These are phyloP conservation scores for Komagataella phaffii DNA, from an alignment of 805 yeast genomes.

Conservation along the genomic window DNA sequence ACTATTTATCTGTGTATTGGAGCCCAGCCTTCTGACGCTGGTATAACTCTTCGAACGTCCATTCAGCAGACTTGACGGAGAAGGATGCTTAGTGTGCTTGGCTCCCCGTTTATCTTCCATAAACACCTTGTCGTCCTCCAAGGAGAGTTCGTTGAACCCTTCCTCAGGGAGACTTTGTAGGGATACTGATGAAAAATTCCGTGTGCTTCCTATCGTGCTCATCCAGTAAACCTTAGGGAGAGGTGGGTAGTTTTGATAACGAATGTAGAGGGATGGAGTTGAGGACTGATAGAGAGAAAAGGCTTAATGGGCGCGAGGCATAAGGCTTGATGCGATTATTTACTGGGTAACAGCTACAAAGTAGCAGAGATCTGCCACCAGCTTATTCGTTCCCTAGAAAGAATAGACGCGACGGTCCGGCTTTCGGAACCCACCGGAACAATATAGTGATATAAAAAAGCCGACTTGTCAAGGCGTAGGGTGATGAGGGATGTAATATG, in stretches of 20 bases:
- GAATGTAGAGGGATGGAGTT: not conserved
- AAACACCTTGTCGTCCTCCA: conserved; percentile 11
- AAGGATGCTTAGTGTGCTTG: conserved; percentile 13
- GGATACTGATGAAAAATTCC: conserved; percentile 2
- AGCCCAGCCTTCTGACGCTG: not conserved
- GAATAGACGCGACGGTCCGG: not conserved
- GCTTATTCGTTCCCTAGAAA: not conserved
- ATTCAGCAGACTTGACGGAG: not conserved
- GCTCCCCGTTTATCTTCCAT: conserved; percentile 22
- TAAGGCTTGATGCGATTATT: not conserved
- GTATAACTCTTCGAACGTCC: not conserved
- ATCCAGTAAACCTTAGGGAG: not conserved
- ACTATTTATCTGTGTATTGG: not conserved
- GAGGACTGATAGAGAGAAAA: too few species aligned
- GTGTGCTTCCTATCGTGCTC: not conserved
- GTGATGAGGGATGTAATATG: too few species aligned
- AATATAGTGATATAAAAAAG: too few species aligned
- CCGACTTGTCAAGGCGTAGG: too few species aligned
- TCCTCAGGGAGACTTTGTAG: conserved; percentile 29
- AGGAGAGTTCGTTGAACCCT: conserved; percentile 20
- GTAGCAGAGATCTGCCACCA: not conserved
- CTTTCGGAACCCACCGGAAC: not conserved
- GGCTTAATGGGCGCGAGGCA: not conserved
- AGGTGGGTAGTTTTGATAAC: not conserved
- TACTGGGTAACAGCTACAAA: not conserved